Conservation (phyloP, 306 rosid genomes). For the Crotalaria pallida region DNA sequence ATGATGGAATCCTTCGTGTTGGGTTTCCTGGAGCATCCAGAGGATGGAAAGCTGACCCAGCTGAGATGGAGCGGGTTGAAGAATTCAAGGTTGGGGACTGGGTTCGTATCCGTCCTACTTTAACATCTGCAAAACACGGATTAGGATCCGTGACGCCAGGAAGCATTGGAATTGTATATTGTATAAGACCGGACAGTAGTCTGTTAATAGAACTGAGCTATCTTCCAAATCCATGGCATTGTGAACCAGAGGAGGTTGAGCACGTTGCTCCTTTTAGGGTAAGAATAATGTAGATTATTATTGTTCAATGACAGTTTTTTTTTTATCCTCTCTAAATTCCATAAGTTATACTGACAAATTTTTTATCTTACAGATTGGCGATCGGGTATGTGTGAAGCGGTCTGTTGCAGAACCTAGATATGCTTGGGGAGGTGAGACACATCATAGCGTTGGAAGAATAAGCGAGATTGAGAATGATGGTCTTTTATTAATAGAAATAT, state of each 20-base stretch:
- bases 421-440: slow-evolving; percentile 99
- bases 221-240: slow-evolving; percentile 98
- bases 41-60: slow-evolving; percentile 99
- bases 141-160: slow-evolving; percentile 98
- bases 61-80: slow-evolving; percentile 98
- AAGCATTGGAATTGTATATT: slow-evolving; percentile 95
- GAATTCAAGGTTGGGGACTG: slow-evolving; percentile 98
- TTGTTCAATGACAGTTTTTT: not conserved
- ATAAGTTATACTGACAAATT: slow-evolving; percentile 6
- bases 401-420: slow-evolving; percentile 99
- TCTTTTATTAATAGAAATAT: slow-evolving; percentile 82
- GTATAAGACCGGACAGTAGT: slow-evolving; percentile 95
- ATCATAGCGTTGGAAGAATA: slow-evolving; percentile 92
- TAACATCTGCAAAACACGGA: slow-evolving; percentile 94
- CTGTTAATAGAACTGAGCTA: slow-evolving; percentile 82
- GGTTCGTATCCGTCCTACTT: slow-evolving; percentile 97
- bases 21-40: slow-evolving; percentile 99
- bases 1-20: slow-evolving; percentile 95
- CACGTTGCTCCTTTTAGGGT: slow-evolving; percentile 87
- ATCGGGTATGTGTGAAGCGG: slow-evolving; percentile 90
- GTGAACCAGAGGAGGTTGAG: slow-evolving; percentile 99
- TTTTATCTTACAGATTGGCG: slow-evolving; percentile 69
- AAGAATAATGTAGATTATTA: slow-evolving; percentile 18
- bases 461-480: slow-evolving; percentile 98
- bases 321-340: not conserved